Percentiles rank a stretch among this genome's conserved stretches.
Evolutionary conservation across 108 stramenopile species (phyloP).

Genomic region (Pseudonitzschia pungens): DNA sequence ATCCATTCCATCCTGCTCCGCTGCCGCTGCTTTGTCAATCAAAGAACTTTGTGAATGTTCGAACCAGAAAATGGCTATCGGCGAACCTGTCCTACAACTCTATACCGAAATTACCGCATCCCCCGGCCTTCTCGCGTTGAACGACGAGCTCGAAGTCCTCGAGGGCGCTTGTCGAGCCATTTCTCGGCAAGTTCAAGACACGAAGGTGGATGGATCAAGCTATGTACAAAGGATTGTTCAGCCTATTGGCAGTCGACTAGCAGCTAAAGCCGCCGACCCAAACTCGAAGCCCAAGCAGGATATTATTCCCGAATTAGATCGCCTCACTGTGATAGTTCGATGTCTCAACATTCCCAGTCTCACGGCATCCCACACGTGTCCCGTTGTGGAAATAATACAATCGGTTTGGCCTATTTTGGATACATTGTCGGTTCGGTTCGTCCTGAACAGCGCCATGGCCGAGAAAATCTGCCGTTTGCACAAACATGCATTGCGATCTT

Average conservation of each 20-base stretch:
- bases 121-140: slow-evolving; percentile 53
- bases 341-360: slow-evolving; percentile 26
- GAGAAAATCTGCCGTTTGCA: slow-evolving; percentile 93
- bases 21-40: slow-evolving; percentile 82
- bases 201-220: slow-evolving; percentile 24
- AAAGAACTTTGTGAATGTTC: slow-evolving; percentile 82
- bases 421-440: slow-evolving; percentile 56
- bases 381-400: slow-evolving; percentile 73
- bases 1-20: slow-evolving; percentile 65
- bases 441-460: slow-evolving; percentile 64
- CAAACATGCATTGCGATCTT: slow-evolving; percentile 89
- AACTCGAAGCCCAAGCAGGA: slow-evolving; percentile 42
- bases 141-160: slow-evolving; percentile 87
- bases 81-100: slow-evolving; percentile 78
- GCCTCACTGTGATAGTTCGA: slow-evolving; percentile 77
- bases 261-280: slow-evolving; percentile 35
- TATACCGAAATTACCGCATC: slow-evolving; percentile 71
- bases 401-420: slow-evolving; percentile 86
- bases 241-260: slow-evolving; percentile 73
- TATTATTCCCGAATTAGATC: slow-evolving; percentile 77
- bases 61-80: slow-evolving; percentile 59
- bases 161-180: slow-evolving; percentile 87
- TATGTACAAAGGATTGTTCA: slow-evolving; percentile 69
- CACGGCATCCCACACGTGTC: slow-evolving; percentile 25
- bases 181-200: slow-evolving; percentile 54